phyloP scores from a whole-genome alignment of 1,284 basidiomycete genomes.

The Sutorius eximius region DNA sequence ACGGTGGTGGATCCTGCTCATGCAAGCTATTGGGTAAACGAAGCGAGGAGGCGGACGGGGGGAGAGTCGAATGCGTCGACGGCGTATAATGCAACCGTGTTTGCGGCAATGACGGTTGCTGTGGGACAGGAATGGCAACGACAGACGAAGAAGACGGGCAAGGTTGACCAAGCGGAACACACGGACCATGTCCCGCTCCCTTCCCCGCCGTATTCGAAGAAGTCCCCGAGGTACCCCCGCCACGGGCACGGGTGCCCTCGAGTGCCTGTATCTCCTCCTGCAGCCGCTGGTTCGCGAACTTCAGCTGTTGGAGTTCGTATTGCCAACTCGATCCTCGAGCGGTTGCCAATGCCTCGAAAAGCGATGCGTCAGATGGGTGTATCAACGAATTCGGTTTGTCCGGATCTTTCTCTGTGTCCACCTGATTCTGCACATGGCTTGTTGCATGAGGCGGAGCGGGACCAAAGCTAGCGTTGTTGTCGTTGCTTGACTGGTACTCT shows the following conservation, averaged over 20 bases:
- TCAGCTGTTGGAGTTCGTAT: slow-evolving; percentile 86
- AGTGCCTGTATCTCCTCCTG: slow-evolving; percentile 65
- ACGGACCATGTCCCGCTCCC: not conserved
- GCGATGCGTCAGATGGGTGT: slow-evolving; percentile 43
- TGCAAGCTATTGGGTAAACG: slow-evolving; percentile 18
- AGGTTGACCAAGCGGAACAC: not conserved
- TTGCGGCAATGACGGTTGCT: not conserved
- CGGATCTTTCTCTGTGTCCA: not conserved
- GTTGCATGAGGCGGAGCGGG: not conserved
- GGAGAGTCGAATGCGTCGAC: slow-evolving; percentile 4
- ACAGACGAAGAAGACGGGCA: not conserved
- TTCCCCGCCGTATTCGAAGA: not conserved
- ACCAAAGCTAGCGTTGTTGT: not conserved
- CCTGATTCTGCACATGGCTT: not conserved
- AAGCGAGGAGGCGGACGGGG: not conserved
- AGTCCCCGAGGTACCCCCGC: not conserved
- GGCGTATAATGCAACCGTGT: slow-evolving; percentile 8
- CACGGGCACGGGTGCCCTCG: slow-evolving; percentile 36
- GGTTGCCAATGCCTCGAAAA: slow-evolving; percentile 76
- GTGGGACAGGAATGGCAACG: not conserved
- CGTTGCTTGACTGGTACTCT: not conserved
- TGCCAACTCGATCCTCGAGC: slow-evolving; percentile 80
- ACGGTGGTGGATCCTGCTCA: slow-evolving; percentile 21
- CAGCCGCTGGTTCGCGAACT: slow-evolving; percentile 71
- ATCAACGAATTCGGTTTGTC: slow-evolving; percentile 8